Evolutionary conservation across 2,329 filamentous ascomycete genomes (phyloP).

Genomic region (Talaromyces atroroseus): DNA sequence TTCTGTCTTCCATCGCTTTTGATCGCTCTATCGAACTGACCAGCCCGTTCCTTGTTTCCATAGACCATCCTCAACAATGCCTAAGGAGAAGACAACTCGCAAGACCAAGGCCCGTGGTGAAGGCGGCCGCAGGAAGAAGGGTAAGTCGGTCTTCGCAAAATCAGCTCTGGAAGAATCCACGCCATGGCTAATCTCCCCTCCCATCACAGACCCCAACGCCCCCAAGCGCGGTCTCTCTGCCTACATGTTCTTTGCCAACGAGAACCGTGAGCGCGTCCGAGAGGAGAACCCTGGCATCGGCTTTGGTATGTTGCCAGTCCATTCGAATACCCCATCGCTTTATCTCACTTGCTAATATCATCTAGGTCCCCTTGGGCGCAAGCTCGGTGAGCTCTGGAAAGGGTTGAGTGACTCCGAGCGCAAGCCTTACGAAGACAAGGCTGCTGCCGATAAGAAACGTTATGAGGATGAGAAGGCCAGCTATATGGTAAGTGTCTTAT

Average conservation of each 20-base stretch:
- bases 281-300: conserved; percentile 97
- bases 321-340: background rate
- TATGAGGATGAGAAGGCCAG: conserved; percentile 97
- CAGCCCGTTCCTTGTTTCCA: background rate
- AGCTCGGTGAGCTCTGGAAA: conserved; percentile 99
- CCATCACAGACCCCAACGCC: conserved; percentile 75
- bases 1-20: background rate
- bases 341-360: conserved; percentile 16
- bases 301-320: conserved; percentile 61
- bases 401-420: conserved; percentile 88
- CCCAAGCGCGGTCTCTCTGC: conserved; percentile 99
- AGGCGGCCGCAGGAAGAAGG: conserved; percentile 66
- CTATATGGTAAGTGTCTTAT: conserved; percentile 65
- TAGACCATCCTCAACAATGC: conserved; percentile 51
- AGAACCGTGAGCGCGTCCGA: conserved; percentile 95
- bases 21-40: conserved; percentile 9
- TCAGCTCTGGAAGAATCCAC: background rate
- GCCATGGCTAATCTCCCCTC: background rate
- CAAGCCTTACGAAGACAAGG: conserved; percentile 92
- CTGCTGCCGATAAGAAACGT: conserved; percentile 94
- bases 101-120: conserved; percentile 55
- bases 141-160: conserved; percentile 36
- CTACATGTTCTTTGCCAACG: conserved; percentile 99
- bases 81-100: conserved; percentile 59
- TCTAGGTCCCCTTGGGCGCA: conserved; percentile 88